Evolutionary conservation across 1,139 yeast genomes (phyloP).

Genomic region (Pichia sp.): DNA sequence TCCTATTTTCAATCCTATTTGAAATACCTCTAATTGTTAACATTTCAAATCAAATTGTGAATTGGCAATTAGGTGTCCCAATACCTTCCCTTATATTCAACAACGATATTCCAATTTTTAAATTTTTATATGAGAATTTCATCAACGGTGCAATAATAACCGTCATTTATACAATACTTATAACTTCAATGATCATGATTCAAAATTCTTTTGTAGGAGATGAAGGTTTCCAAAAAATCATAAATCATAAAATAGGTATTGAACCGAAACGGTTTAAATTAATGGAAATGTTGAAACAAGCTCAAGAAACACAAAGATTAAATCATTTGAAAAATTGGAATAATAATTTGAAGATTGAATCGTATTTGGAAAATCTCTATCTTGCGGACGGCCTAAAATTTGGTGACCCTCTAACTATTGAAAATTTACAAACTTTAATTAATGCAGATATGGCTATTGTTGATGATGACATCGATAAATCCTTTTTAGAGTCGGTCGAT

Average conservation of each 20-base stretch:
- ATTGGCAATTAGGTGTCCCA: slow-evolving; percentile 17
- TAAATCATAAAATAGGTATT: slow-evolving; percentile 51
- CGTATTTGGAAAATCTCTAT: not conserved
- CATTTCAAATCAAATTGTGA: slow-evolving; percentile 11
- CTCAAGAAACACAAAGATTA: slow-evolving; percentile 5
- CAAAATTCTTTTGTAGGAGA: slow-evolving; percentile 72
- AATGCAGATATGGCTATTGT: not conserved
- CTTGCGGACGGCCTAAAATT: not conserved
- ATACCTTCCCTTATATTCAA: slow-evolving; percentile 3
- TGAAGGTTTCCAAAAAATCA: slow-evolving; percentile 54
- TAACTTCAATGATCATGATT: slow-evolving; percentile 17
- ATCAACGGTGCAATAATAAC: slow-evolving; percentile 39
- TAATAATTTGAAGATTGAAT: no score
- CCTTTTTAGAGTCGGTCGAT: not conserved
- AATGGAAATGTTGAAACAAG: slow-evolving; percentile 15
- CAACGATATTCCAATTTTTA: no score
- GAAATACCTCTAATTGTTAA: slow-evolving; percentile 16
- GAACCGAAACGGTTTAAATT: slow-evolving; percentile 36
- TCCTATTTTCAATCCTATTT: slow-evolving; percentile 3
- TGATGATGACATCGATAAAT: not conserved
- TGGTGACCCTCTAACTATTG: not conserved
- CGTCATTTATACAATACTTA: slow-evolving; percentile 16
- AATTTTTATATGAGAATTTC: no score
- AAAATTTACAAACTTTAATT: not conserved
- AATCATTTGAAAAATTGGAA: not conserved